Evolutionary conservation across 2,329 filamentous ascomycete genomes (phyloP), one percentile per base, ranked within the genome.

Genomic region (Teratosphaeria destructans): DNA sequence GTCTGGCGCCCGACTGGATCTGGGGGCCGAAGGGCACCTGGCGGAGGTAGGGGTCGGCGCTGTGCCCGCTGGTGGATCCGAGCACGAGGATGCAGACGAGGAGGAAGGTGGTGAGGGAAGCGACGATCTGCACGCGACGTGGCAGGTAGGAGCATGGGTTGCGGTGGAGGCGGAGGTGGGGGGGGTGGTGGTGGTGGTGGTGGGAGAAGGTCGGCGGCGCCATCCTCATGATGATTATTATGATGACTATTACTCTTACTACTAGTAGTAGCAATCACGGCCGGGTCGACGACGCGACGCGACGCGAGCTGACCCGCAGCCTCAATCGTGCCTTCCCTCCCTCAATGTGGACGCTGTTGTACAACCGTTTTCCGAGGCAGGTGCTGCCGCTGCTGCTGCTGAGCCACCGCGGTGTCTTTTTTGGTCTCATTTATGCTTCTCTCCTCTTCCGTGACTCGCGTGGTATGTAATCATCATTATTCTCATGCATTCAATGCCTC

Each of bases 71-170:
- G 19, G 71, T 69, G 52, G 65, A 68, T 55, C 70, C 71, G 43
- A 74, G 66, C 56, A 72, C 68, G 57, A 73, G 43, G 57, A 74
- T 68, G 62, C 68, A 70, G 64, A 77, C 70, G 19, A 78, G 64
- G 43, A 72, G 56, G 55, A 78, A 67, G 43, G 71, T 57, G 3
- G 74, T 65, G 56, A 77, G 61, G 59, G 71, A 68, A 56, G 74
- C 68, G 55, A 80, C 72, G 61, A 77, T 69, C 68, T 79, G 77
- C 61, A 79, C 75, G 32, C 78, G 73, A 56, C 76, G 75, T n/a
- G 77, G 77, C 12, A 77, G 76, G 59, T 68, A 68, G 26, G 70
- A 68, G 63, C 71, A 74, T 39, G 71, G 71, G 57, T 73, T 74
- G 34, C 59, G 23, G 23, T 23, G 23, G 23, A 23, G 23, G 23